Base-by-base conservation (phyloP, 2,329 filamentous ascomycete genomes). In the Elsinoe fawcettii region DNA sequence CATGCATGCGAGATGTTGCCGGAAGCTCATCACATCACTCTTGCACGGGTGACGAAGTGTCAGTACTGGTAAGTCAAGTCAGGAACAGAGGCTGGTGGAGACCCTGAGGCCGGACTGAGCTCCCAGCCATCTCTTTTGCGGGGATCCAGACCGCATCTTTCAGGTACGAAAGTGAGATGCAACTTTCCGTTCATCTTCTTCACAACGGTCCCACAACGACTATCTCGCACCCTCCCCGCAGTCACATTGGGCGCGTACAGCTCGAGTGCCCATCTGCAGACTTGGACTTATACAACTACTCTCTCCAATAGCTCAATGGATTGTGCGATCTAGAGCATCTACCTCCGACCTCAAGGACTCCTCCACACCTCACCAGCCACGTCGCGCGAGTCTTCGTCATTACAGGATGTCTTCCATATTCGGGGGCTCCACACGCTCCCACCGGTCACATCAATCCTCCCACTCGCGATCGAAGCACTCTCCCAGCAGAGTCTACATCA, bases 341-440 rank as follows among this genome's bases (percentile, higher is more conserved):
- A 12, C 25, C 22, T 9, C 41, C 12, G 27, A 30, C 27, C 27
- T 30, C 27, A 30, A 30, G 27, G 27, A 30, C 27, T 9, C 5
- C 27, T n/a, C n/a, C n/a, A n/a, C n/a, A n/a, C n/a, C n/a, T n/a
- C n/a, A n/a, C n/a, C n/a, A n/a, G n/a, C n/a, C n/a, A n/a, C n/a
- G n/a, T n/a, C n/a, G n/a, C n/a, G n/a, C n/a, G n/a, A n/a, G n/a
- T n/a, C n/a, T n/a, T n/a, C 30, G 30, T 32, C 30, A 32, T 5
- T 5, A 37, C 34, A 37, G 34, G 36, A 56, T 56, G 54, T 56
- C 54, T 7, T 56, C 54, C 18, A 37, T 56, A 2, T 56, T 56
- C 54, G 43, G 54, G n/a, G 43, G 39, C 30, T 47, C 54, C n/a
- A 47, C 41, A 2, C 54, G 54, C 16, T 49, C 30, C 3, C 34